Conservation (phyloP, 2,329 filamentous ascomycete genomes). For the Aspergillus ruber region DNA sequence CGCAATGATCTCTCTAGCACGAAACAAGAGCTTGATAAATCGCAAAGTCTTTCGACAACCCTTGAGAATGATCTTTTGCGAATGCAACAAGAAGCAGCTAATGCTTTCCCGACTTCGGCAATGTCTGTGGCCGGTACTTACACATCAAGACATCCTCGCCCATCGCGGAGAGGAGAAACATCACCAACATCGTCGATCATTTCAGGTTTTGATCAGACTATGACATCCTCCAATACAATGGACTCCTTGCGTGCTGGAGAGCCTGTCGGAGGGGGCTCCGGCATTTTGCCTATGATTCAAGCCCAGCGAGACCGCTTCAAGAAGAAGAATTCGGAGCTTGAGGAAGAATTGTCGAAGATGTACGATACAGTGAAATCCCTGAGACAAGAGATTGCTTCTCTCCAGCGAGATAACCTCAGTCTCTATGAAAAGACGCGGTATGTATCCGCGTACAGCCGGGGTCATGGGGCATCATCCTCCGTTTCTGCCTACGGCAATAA, state of each 20-base stretch:
- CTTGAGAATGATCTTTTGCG: slow-evolving; percentile 86
- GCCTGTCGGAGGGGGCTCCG: slow-evolving; percentile 67
- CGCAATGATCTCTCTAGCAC: slow-evolving; percentile 78
- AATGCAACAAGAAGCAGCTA: slow-evolving; percentile 77
- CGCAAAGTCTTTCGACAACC: slow-evolving; percentile 76
- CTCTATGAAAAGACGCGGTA: slow-evolving; percentile 98
- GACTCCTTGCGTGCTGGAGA: slow-evolving; percentile 60
- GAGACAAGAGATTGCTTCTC: slow-evolving; percentile 79
- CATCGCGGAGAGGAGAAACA: slow-evolving; percentile 61
- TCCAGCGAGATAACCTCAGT: slow-evolving; percentile 93
- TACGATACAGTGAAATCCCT: slow-evolving; percentile 78
- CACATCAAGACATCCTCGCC: slow-evolving; percentile 68
- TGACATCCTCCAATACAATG: slow-evolving; percentile 44
- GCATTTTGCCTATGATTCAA: slow-evolving; percentile 95
- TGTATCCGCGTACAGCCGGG: slow-evolving; percentile 83
- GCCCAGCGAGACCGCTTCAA: slow-evolving; percentile 98
- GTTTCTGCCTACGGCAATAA: slow-evolving; percentile 58
- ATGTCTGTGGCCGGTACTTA: slow-evolving; percentile 93
- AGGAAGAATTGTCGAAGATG: slow-evolving; percentile 78
- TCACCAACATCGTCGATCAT: slow-evolving; percentile 98
- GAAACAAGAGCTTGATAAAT: slow-evolving; percentile 78
- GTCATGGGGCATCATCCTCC: slow-evolving; percentile 53
- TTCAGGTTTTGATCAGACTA: slow-evolving; percentile 79
- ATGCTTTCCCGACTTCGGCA: slow-evolving; percentile 73
- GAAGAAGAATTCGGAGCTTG: slow-evolving; percentile 85